phyloP scores from a whole-genome alignment of 2,329 filamentous ascomycete genomes.

The Trichoderma koningiopsis region DNA sequence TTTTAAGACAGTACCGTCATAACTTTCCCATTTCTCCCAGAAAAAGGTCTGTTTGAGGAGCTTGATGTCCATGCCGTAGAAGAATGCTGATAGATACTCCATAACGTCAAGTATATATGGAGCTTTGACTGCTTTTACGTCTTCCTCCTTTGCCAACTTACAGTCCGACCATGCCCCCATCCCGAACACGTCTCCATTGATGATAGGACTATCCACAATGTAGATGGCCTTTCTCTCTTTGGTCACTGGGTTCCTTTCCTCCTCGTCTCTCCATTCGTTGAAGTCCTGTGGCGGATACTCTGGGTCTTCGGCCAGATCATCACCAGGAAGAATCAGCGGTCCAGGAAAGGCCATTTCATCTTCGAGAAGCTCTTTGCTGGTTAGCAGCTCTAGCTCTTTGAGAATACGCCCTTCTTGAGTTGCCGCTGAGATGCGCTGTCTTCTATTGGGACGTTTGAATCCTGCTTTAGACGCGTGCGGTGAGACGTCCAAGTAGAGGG shows the following conservation, averaged over 20 bases:
- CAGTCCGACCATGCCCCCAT: constrained; percentile 47
- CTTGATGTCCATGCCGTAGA: constrained; percentile 56
- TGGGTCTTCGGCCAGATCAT: constrained; percentile 59
- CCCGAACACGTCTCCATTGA: constrained; percentile 40
- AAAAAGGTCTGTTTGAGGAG: constrained; percentile 42
- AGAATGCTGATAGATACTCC: constrained; percentile 50
- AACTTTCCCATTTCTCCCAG: constrained; percentile 53
- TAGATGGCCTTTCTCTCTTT: constrained; percentile 53
- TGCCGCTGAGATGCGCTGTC: constrained; percentile 37
- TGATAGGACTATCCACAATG: constrained; percentile 49
- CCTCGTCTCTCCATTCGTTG: constrained; percentile 50
- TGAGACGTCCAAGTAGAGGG: constrained; percentile 18
- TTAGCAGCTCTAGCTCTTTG: constrained; percentile 7
- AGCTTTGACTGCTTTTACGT: constrained; percentile 25
- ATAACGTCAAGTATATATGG: constrained; percentile 38
- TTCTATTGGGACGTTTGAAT: constrained; percentile 35
- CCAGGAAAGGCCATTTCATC: constrained; percentile 52
- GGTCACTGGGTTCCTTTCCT: constrained; percentile 53
- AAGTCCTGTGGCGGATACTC: constrained; percentile 55
- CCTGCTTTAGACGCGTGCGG: constrained; percentile 27
- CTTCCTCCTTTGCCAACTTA: constrained; percentile 30
- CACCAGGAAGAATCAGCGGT: constrained; percentile 60
- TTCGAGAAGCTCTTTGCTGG: constrained; percentile 27
- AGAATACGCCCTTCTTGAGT: constrained; percentile 31
- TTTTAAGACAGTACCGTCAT: constrained; percentile 10